Base-by-base conservation (phyloP, 805 yeast species). In the Isabelozyma gotoi region DNA sequence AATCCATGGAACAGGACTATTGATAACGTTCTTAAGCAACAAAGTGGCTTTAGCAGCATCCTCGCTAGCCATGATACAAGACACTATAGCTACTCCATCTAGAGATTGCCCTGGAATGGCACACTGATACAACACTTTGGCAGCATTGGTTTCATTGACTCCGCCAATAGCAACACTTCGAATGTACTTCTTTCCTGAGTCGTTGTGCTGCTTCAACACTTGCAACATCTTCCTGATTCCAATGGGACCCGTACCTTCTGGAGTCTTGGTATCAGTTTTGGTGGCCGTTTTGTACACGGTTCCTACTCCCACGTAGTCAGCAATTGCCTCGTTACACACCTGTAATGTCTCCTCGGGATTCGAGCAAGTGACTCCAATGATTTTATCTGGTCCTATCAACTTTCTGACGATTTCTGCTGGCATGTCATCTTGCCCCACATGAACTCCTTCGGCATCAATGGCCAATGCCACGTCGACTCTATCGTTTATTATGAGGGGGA, bases 341-440 rank as follows among this genome's bases (percentile, higher is more conserved):
- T 59, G 63, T 20, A 65, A 55, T 1, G 80, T 74, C 56, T 89
- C 96, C 4, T 71, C 72, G 0, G 72, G 72, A 24, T 74, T 71
- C 6, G 84, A 76, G 19, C 88, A 85, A 33, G 91, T 82, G 44
- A 91, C 82, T 0, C 97, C 97, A 37, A 90, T 59, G 45, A 90
- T 82, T 64, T 85, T 88, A 43, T 79, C 74, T 0, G 83, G 79
- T 0, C 97, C 96, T 10, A 89, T 62, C 24, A 88, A 56, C 52
- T 68, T 56, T 31, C 97, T 65, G 1, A 80, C 94, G 32, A 74
- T 52, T 1, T 54, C 54, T 1, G 80, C 80, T 8, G 77, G 76
- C 88, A 90, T 87, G 58, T 90, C 97, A 41, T 84, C 90, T 61
- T 90, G 97, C 0, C 97, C 97, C 16, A 90, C 88, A 67, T 90